A percentile compares a stretch with the other conserved stretches of the same genome.
phyloP scores from a whole-genome alignment of 1,284 basidiomycete species.

The Ustilago crameri region DNA sequence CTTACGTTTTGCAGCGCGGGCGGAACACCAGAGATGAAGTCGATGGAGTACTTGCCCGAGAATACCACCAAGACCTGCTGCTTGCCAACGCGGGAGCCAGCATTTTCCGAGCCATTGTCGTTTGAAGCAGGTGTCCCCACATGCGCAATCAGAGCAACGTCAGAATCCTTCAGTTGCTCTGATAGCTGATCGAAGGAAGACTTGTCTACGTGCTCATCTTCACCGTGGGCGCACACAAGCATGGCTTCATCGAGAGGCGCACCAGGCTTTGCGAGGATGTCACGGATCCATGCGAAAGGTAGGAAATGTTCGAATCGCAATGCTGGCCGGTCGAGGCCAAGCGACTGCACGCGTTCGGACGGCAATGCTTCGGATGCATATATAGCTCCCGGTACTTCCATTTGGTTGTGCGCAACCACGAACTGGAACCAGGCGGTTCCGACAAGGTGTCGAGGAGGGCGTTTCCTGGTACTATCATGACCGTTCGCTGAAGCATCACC shows the following conservation, averaged over 20 bases:
- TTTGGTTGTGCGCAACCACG: slow-evolving; percentile 9
- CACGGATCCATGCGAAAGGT: slow-evolving; percentile 33
- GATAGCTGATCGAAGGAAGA: slow-evolving; percentile 29
- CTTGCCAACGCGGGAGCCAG: neutral
- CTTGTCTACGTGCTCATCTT: neutral
- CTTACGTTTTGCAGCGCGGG: slow-evolving; percentile 6
- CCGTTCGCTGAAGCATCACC: neutral
- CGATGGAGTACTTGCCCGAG: slow-evolving; percentile 32
- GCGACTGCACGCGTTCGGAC: slow-evolving; percentile 5
- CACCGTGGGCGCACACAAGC: slow-evolving; percentile 22
- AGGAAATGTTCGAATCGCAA: slow-evolving; percentile 26
- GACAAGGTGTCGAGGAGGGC: neutral
- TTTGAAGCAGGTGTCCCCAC: neutral
- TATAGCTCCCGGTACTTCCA: slow-evolving; percentile 21
- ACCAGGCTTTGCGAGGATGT: slow-evolving; percentile 11
- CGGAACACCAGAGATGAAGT: slow-evolving; percentile 28
- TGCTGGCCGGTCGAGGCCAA: slow-evolving; percentile 13
- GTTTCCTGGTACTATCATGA: neutral
- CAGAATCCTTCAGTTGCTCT: slow-evolving; percentile 20
- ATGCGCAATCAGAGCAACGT: slow-evolving; percentile 27
- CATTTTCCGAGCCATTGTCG: neutral
- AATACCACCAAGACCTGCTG: slow-evolving; percentile 29
- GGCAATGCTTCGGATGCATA: slow-evolving; percentile 8
- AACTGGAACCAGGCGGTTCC: slow-evolving; percentile 12
- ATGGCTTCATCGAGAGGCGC: slow-evolving; percentile 11